Conservation (phyloP, 2,329 filamentous ascomycete genomes). For the Pseudogymnoascus sp. region DNA sequence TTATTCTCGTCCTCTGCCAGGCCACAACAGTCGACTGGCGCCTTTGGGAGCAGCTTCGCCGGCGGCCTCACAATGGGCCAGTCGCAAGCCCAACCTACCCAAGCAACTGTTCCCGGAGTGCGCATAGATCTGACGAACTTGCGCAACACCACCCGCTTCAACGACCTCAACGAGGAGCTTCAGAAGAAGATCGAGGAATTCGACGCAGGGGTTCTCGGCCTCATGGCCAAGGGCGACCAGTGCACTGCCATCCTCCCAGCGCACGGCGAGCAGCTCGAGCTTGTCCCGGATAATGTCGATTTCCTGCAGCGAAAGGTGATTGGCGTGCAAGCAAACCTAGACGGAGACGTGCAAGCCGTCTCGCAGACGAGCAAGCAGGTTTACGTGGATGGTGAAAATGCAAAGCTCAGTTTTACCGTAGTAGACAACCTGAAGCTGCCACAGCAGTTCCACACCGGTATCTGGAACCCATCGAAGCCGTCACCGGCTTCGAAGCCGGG, state of each 20-base stretch:
- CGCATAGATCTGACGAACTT: conserved; percentile 74
- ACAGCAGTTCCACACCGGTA: conserved; percentile 40
- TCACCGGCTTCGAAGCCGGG: conserved; percentile 34
- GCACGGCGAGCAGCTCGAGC: conserved; percentile 57
- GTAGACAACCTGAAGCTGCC: conserved; percentile 70
- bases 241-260: conserved; percentile 62
- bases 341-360: conserved; percentile 56
- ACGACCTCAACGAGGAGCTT: conserved; percentile 76
- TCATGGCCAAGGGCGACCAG: conserved; percentile 71
- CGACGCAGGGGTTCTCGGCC: conserved; percentile 72
- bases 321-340: conserved; percentile 54
- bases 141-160: conserved; percentile 82
- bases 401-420: conserved; percentile 63
- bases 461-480: conserved; percentile 39
- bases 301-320: conserved; percentile 55
- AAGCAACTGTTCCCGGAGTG: conserved; percentile 59
- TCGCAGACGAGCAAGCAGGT: conserved; percentile 48
- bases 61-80: conserved; percentile 42
- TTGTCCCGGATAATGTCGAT: conserved; percentile 58
- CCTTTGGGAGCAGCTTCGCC: conserved; percentile 23
- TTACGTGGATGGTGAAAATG: conserved; percentile 62
- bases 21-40: conserved; percentile 6
- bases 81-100: conserved; percentile 32
- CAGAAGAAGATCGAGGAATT: conserved; percentile 71
- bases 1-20: conserved; percentile 31